Conservation (phyloP, 805 yeast species). For the Yarrowia sp. region DNA sequence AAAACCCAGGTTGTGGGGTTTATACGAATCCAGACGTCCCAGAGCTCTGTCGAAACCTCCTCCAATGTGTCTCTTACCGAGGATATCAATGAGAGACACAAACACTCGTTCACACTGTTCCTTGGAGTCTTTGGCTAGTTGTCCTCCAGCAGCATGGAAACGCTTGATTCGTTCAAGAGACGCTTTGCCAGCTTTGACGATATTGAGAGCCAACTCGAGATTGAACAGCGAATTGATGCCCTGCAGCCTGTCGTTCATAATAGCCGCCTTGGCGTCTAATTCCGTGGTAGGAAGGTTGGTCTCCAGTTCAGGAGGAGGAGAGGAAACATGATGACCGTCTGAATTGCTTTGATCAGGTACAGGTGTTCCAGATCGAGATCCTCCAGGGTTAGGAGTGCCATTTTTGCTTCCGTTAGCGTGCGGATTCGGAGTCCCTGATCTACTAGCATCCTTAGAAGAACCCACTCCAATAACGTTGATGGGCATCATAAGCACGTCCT, state of each 20-base stretch:
- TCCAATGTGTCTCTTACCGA: constrained; percentile 78
- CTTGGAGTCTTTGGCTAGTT: constrained; percentile 52
- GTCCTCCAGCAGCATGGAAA: constrained; percentile 52
- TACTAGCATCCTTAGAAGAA: constrained; percentile 7
- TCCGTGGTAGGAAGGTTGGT: constrained; percentile 58
- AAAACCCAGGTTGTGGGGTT: constrained; percentile 55
- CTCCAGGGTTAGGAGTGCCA: constrained; percentile 14
- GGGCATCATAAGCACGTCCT: constrained; percentile 55
- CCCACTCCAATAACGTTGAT: constrained; percentile 41
- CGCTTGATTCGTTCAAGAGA: constrained; percentile 65
- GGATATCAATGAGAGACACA: constrained; percentile 63
- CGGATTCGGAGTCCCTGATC: constrained; percentile 12
- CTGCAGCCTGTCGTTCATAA: constrained; percentile 75
- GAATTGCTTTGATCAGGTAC: constrained; percentile 2
- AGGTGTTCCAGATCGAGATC: constrained; percentile 8
- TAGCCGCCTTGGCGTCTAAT: constrained; percentile 79
- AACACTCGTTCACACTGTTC: constrained; percentile 68
- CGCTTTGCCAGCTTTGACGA: constrained; percentile 71
- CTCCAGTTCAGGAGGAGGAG: constrained; percentile 41
- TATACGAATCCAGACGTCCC: constrained; percentile 69
- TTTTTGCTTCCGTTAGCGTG: background rate
- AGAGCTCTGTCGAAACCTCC: constrained; percentile 87
- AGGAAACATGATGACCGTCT: constrained; percentile 4
- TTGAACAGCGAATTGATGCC: constrained; percentile 79
- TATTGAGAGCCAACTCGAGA: constrained; percentile 75